phyloP scores from a whole-genome alignment of 2,329 filamentous ascomycete genomes.

The Didymella sp. region DNA sequence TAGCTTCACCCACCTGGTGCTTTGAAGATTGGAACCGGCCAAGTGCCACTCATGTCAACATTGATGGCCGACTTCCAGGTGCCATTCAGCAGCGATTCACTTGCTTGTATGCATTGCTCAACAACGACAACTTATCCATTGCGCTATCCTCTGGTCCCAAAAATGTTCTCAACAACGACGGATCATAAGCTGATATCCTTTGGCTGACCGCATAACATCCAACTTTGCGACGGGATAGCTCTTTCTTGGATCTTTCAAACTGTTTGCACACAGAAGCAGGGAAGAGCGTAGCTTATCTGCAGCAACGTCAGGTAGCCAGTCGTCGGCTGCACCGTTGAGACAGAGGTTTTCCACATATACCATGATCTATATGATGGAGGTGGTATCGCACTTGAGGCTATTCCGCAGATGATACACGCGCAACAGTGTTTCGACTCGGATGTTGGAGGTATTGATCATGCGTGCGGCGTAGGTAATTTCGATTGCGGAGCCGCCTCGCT shows the following conservation, averaged over 20 bases:
- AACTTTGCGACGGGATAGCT: neutral
- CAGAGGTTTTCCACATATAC: too few relatives aligned
- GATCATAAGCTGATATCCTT: neutral
- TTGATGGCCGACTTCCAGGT: neutral
- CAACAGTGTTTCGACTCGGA: too few relatives aligned
- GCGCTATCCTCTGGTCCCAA: neutral
- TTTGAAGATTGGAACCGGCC: neutral
- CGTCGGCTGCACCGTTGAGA: too few relatives aligned
- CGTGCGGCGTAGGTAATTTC: too few relatives aligned
- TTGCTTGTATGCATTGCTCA: neutral
- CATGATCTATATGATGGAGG: too few relatives aligned
- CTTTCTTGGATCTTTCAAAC: neutral
- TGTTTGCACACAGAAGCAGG: neutral
- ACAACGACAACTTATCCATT: neutral
- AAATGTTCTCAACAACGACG: neutral
- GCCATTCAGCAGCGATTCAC: neutral
- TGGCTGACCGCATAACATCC: too few relatives aligned
- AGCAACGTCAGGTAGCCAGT: too few relatives aligned
- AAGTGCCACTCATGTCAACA: neutral
- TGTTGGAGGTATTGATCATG: too few relatives aligned
- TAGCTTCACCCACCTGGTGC: neutral
- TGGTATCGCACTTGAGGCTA: too few relatives aligned
- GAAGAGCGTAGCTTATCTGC: too few relatives aligned
- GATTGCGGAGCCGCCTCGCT: too few relatives aligned
- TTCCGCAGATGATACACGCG: too few relatives aligned